Base-by-base conservation (phyloP, 2,329 filamentous ascomycete genomes). In the Arachnomyces sp. region DNA sequence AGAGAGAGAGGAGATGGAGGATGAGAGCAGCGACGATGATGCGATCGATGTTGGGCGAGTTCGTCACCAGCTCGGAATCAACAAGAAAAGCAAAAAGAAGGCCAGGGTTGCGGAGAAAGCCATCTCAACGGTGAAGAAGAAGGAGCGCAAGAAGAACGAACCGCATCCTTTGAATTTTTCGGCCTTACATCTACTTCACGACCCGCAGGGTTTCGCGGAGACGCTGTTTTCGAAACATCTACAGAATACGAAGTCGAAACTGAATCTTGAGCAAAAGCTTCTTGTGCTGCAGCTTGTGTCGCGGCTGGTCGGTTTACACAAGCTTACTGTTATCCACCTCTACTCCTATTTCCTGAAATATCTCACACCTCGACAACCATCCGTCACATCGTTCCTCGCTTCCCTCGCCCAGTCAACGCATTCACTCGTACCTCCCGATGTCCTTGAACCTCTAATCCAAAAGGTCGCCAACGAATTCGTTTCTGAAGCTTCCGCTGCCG, bases 401-500 rank as follows among this genome's bases (percentile, higher is more conserved):
- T 94, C 83, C 8, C 74, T 96, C 41, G 92, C 92, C 0, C 92
- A 96, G 67, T 85, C 86, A 3, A 88, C 87, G 6, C 92, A 98
- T 60, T 84, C 82, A 48, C 74, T 95, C 29, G 89, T 98, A 0
- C 92, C 92, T 0, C 90, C 90, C 0, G 92, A 98, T 69, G 84
- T 82, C 0, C 72, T 98, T 8, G 89, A 96, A 60, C 90, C 92
- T 0, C 68, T 96, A 3, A 72, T 98, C 2, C 82, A 87, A 60
- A 96, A 95, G 68, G 96, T 98, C 53, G 90, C 92, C 25, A 95
- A 96, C 57, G 92, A 98, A 61, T 98, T 98, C 57, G 90, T 98
- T 2, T 95, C 88, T 0, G 92, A 98, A 66, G 92, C 87, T 1
- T 81, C 89, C 0, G 89, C 92, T 1, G 77, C 85, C 3, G 89